These are phyloP conservation scores for Pezicula radicicola DNA, from an alignment of 2,329 filamentous ascomycete genomes.

Conservation along the genomic window DNA sequence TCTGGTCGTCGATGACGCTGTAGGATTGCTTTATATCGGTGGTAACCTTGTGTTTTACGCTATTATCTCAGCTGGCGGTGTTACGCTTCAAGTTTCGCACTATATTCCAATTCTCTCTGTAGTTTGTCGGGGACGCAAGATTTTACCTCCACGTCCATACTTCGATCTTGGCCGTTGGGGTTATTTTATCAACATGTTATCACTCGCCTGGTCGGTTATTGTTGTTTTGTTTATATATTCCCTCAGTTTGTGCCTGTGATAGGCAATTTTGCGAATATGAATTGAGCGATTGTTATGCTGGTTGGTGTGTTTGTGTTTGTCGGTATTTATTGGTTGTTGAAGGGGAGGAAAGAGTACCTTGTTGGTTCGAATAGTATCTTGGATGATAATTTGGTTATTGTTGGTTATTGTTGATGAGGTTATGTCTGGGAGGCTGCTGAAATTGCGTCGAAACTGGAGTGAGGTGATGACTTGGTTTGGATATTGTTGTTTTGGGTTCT, in stretches of 20 bases:
- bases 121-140: conserved; percentile 1
- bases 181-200: conserved; percentile 3
- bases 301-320: not conserved
- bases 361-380: not conserved
- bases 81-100: conserved; percentile 2
- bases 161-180: conserved; percentile 7
- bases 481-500: no score
- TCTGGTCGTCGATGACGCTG: conserved; percentile 4
- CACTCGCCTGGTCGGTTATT: not conserved
- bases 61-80: conserved; percentile 7
- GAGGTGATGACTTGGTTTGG: no score
- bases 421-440: not conserved
- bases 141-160: conserved; percentile 2
- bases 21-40: conserved; percentile 9
- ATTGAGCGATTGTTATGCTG: not conserved
- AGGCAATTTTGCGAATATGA: not conserved
- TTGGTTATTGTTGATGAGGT: not conserved
- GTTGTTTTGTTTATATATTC: not conserved
- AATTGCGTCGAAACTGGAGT: not conserved
- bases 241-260: not conserved
- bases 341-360: not conserved
- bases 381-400: not conserved
- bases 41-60: conserved; percentile 5
- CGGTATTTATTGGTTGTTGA: not conserved
- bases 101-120: conserved; percentile 4